Evolutionary conservation across 2,329 filamentous ascomycete genomes (phyloP).

Genomic region (Talaromyces sp.): DNA sequence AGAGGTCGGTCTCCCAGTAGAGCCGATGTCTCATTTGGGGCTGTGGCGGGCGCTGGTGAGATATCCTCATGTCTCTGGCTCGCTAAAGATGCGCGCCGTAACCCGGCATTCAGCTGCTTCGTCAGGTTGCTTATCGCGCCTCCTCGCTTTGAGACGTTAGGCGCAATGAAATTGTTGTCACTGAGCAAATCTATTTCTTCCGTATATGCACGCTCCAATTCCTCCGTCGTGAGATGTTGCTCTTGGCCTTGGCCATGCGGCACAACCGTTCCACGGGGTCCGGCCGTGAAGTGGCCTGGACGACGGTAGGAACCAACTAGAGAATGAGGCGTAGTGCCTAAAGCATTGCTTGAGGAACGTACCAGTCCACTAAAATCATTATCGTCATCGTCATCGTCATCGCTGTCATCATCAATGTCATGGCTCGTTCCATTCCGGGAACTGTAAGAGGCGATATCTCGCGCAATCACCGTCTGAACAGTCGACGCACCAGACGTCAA

Average conservation of each 20-base stretch:
- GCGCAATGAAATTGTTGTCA: constrained; percentile 58
- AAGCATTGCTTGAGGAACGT: constrained; percentile 38
- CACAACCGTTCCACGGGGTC: constrained; percentile 66
- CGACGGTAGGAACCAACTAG: constrained; percentile 68
- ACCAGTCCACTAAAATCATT: constrained; percentile 42
- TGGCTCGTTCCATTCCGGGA: constrained; percentile 28
- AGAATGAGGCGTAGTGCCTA: constrained; percentile 43
- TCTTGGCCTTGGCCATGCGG: constrained; percentile 46
- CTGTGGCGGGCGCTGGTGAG: background rate
- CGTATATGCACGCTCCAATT: constrained; percentile 52
- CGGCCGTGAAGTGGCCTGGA: constrained; percentile 72
- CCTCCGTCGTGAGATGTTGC: constrained; percentile 47
- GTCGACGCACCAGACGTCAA: constrained; percentile 63
- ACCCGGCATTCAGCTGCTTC: constrained; percentile 27
- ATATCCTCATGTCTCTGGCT: constrained; percentile 5
- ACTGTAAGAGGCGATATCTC: constrained; percentile 56
- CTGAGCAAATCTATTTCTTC: constrained; percentile 58
- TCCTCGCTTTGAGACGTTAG: constrained; percentile 42
- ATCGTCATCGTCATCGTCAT: constrained; percentile 33
- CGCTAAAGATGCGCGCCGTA: constrained; percentile 18
- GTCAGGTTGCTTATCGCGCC: constrained; percentile 21
- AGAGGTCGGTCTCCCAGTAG: constrained; percentile 47
- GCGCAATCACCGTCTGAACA: constrained; percentile 62
- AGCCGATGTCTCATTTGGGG: constrained; percentile 47
- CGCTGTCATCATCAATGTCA: constrained; percentile 47